phyloP scores from a whole-genome alignment of 2,329 filamentous ascomycete genomes.

The Calonectria hongkongensis region DNA sequence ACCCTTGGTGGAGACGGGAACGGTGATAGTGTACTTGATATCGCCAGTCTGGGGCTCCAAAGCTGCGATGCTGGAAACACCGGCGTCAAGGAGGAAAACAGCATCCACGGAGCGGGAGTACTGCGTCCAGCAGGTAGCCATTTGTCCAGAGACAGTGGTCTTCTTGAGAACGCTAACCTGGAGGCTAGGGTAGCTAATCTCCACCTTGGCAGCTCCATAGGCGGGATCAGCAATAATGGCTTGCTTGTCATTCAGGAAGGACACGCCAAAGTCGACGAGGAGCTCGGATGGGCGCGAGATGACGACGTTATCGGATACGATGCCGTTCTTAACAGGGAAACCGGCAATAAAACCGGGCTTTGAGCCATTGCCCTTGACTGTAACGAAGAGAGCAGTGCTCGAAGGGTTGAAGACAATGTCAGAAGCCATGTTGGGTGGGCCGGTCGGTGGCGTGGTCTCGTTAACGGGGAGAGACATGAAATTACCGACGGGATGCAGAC shows the following conservation, averaged over 20 bases:
- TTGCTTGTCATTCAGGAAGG: neutral
- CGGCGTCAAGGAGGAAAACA: slow-evolving; percentile 13
- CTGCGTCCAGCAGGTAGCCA: slow-evolving; percentile 16
- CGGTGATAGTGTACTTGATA: neutral
- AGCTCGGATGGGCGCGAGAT: slow-evolving; percentile 19
- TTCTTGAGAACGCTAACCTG: slow-evolving; percentile 6
- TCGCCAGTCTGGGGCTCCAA: slow-evolving; percentile 13
- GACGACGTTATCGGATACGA: neutral
- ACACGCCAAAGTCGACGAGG: neutral
- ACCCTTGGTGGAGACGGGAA: slow-evolving; percentile 16
- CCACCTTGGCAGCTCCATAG: slow-evolving; percentile 13
- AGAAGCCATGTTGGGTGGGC: slow-evolving; percentile 7
- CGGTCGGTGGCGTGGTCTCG: slow-evolving; percentile 18
- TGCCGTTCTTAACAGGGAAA: neutral
- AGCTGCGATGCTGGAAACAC: neutral
- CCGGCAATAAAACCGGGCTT: slow-evolving; percentile 1
- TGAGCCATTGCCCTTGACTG: slow-evolving; percentile 9
- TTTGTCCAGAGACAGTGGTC: neutral
- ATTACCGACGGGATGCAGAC: neutral
- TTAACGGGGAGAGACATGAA: slow-evolving; percentile 22
- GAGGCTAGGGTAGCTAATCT: slow-evolving; percentile 21
- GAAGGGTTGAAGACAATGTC: slow-evolving; percentile 24
- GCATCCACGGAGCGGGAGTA: neutral
- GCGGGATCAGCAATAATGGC: slow-evolving; percentile 7
- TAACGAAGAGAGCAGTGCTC: slow-evolving; percentile 14